A percentile compares a stretch with the other conserved stretches of the same genome.
These are phyloP conservation scores for Kwoniella sp. DNA, from an alignment of 768 basidiomycete species.

Conservation along the genomic window DNA sequence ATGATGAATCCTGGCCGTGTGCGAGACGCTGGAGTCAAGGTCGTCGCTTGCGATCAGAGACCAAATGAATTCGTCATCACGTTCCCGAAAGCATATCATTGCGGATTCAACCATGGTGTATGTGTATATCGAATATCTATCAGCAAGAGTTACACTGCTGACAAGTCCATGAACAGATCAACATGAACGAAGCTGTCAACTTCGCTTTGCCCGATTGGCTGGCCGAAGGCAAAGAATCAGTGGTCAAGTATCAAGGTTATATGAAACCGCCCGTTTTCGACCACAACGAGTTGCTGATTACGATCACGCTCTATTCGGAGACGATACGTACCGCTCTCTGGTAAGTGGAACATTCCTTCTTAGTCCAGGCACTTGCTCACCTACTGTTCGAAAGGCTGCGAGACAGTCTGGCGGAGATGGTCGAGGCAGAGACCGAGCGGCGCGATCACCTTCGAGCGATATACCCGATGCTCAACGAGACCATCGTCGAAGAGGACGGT, in stretches of 20 bases:
- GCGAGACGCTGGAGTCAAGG: constrained; percentile 82
- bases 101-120: constrained; percentile 97
- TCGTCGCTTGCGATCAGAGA: constrained; percentile 92
- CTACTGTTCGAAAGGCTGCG: constrained; percentile 66
- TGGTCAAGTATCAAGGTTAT: constrained; percentile 84
- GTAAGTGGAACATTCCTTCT: constrained; percentile 60
- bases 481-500: constrained; percentile 75
- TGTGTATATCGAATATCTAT: constrained; percentile 52
- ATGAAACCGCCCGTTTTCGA: constrained; percentile 95
- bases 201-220: constrained; percentile 97
- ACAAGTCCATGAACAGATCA: constrained; percentile 64
- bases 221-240: constrained; percentile 80
- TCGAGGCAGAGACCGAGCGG: constrained; percentile 72
- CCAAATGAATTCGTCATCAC: constrained; percentile 98
- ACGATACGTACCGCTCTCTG: constrained; percentile 91
- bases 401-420: constrained; percentile 84
- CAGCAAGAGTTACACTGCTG: constrained; percentile 17
- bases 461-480: constrained; percentile 64
- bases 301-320: constrained; percentile 93
- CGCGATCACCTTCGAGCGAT: constrained; percentile 67
- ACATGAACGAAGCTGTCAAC: constrained; percentile 99
- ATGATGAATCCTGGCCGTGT: constrained; percentile 92
- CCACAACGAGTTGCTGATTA: constrained; percentile 93
- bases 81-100: constrained; percentile 96
- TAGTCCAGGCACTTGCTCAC: background rate